Evolutionary conservation across 73 alveolate genomes (phyloP), one percentile per base, ranked within the genome.

Genomic region (Uronychia setigera): DNA sequence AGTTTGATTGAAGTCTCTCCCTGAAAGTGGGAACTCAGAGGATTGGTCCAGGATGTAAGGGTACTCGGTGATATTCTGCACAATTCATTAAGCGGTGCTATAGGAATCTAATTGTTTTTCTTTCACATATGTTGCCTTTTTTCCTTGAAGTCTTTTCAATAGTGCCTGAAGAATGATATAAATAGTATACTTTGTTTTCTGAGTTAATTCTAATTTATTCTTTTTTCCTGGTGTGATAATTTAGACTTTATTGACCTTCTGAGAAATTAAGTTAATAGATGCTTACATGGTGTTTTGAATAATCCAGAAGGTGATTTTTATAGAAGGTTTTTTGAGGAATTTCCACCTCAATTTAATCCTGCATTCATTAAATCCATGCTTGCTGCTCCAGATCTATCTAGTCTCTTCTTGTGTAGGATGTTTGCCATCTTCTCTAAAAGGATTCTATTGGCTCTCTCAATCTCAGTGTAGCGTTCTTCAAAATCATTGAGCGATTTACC

Each of bases 401-500:
- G 19, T 46, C n/a, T 46, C 67, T 46, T 11, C 67, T 46, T 46
- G n/a, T 46, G 19, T 46, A 46, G 67, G 28, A 92, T 92, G 28
- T 80, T 77, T 1, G 91, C 83, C 88, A 92, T 92, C 60, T 92
- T 92, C 87, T 92, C 97, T 27, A 91, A 80, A 28, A 92, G 79
- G 58, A 92, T 90, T 35, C 97, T 82, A 58, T 92, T 92, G 31
- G 78, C 97, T 76, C 97, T 82, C 85, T 92, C 97, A 32, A 92
- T 90, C 60, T 92, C 97, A 30, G 97, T 90, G 28, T 74, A 46
- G 31, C 76, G 77, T 26, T 89, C 97, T 85, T n/a, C n/a, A n/a
- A n/a, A n/a, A n/a, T n/a, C n/a, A n/a, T n/a, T n/a, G n/a, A n/a
- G n/a, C n/a, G n/a, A n/a, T n/a, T n/a, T n/a, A n/a, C n/a, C n/a